phyloP scores from a whole-genome alignment of 139 green algal genomes.

The Yamagishiella unicocca region DNA sequence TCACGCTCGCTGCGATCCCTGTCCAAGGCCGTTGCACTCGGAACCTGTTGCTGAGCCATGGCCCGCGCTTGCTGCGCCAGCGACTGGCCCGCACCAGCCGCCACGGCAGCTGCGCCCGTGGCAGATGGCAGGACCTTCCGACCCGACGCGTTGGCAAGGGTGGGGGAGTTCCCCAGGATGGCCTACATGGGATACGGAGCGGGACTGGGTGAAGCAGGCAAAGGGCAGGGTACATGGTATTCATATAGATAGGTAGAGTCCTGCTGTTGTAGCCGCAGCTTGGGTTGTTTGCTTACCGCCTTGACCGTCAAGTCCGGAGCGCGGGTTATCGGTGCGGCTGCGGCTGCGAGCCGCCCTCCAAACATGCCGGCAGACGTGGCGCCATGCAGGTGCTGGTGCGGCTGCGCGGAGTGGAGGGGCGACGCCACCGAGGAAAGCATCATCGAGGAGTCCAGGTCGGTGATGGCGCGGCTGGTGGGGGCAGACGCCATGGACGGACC shows the following conservation, averaged over 20 bases:
- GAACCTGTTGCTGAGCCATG: background rate
- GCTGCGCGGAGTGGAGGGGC: background rate
- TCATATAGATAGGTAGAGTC: background rate
- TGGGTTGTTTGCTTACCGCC: no score
- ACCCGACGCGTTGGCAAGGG: background rate
- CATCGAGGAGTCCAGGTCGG: constrained; percentile 32
- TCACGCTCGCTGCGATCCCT: constrained; percentile 24
- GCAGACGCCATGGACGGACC: constrained; percentile 24
- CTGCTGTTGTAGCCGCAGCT: background rate
- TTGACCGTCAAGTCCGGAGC: no score
- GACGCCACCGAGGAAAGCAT: constrained; percentile 17
- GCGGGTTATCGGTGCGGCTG: no score
- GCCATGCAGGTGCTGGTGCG: background rate
- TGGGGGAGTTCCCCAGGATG: background rate
- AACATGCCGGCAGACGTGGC: no score
- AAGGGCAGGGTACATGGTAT: background rate
- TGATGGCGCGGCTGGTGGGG: constrained; percentile 44
- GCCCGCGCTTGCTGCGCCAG: constrained; percentile 2
- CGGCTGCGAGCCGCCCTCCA: no score
- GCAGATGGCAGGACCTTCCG: background rate
- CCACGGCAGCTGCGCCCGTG: background rate
- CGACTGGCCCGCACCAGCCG: background rate
- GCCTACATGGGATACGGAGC: background rate
- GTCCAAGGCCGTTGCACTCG: background rate
- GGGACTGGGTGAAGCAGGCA: background rate